Conservation (phyloP, 2,329 filamentous ascomycete species). For the Claviceps monticola region DNA sequence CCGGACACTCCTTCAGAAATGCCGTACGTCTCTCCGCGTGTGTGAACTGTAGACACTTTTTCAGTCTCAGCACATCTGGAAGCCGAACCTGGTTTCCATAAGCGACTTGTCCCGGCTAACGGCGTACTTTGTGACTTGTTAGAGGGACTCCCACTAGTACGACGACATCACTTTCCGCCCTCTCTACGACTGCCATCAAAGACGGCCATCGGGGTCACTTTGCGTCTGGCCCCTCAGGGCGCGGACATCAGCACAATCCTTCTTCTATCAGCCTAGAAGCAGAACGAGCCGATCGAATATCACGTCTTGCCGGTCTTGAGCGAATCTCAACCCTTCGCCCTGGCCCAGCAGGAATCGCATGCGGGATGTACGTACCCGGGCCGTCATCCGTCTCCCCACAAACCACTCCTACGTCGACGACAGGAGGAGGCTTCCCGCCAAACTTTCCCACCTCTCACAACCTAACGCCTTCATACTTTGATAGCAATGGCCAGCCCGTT, state of each 20-base stretch:
- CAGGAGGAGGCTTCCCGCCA: constrained; percentile 23
- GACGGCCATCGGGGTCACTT: constrained; percentile 82
- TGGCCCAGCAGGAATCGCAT: constrained; percentile 22
- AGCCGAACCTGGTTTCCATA: background rate
- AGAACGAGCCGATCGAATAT: constrained; percentile 89
- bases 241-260: constrained; percentile 44
- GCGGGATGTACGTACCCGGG: constrained; percentile 9
- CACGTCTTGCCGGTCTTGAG: constrained; percentile 82
- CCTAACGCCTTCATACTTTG: constrained; percentile 62
- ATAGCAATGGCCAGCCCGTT: constrained; percentile 55
- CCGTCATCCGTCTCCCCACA: constrained; percentile 31
- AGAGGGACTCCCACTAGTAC: constrained; percentile 78
- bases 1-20: constrained; percentile 79
- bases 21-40: constrained; percentile 46
- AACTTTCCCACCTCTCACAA: constrained; percentile 25
- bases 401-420: constrained; percentile 36
- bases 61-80: background rate
- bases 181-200: constrained; percentile 92
- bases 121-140: background rate
- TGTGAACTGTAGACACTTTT: background rate
- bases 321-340: constrained; percentile 65
- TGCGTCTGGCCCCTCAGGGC: constrained; percentile 36
- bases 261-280: constrained; percentile 67
- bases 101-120: background rate
- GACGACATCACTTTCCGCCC: constrained; percentile 78